Conservation (phyloP, 2,329 filamentous ascomycete genomes). For the Cladophialophora exuberans region DNA sequence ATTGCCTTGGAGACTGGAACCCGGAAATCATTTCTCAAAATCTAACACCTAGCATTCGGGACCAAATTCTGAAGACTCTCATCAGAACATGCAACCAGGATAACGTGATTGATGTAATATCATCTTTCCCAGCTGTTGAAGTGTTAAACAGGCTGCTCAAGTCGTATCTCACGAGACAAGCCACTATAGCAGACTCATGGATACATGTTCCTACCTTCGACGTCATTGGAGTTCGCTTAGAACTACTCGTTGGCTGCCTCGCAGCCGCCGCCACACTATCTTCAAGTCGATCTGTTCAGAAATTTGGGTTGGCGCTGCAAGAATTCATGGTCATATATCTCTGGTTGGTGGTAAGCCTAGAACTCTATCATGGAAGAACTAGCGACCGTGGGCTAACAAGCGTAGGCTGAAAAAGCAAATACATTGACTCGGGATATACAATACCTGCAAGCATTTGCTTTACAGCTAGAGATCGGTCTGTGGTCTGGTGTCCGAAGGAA, state of each 20-base stretch:
- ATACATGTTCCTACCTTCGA: constrained; percentile 10
- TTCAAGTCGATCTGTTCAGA: constrained; percentile 2
- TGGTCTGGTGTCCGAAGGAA: constrained; percentile 6
- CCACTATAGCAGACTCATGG: constrained; percentile 1
- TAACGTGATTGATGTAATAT: constrained; percentile 3
- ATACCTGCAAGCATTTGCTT: constrained; percentile 1
- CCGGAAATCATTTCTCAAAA: neutral
- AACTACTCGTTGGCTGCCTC: neutral
- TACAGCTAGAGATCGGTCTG: constrained; percentile 4
- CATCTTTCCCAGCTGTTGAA: neutral
- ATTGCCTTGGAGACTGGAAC: neutral
- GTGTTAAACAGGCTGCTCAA: constrained; percentile 6
- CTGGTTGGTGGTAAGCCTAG: constrained; percentile 2
- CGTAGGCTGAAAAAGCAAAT: constrained; percentile 1
- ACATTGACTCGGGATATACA: constrained; percentile 3
- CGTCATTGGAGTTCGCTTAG: neutral
- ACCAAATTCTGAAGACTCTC: constrained; percentile 1
- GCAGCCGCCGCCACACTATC: neutral
- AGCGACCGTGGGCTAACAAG: neutral
- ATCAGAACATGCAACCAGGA: neutral
- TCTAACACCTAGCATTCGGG: neutral
- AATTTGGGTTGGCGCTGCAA: constrained; percentile 5
- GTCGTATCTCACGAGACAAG: neutral
- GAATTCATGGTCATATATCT: constrained; percentile 4
- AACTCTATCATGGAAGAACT: neutral